Evolutionary conservation across 345 rosid genomes (phyloP), one percentile per base, ranked within the genome.

Genomic region (Eutrema heterophyllum): DNA sequence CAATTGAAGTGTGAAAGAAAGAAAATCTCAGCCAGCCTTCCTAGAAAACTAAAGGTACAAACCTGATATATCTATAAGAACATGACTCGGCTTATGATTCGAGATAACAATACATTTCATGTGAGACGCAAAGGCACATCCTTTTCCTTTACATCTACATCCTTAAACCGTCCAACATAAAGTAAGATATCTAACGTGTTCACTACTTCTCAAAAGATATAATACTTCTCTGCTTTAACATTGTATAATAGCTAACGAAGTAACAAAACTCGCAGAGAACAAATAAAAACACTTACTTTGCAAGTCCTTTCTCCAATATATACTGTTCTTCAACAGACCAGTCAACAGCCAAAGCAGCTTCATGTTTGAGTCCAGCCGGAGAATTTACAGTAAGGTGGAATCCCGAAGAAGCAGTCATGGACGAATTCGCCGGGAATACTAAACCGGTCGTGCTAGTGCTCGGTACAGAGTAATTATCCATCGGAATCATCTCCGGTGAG

Each of bases 291-390:
- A 43, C 73, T 40, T 81, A 93, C 98, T 84, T 85, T 77, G 69
- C 66, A 74, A 93, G 92, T 71, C 93, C 93, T 63, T 88, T 85
- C 64, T 93, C 96, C 82, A 93, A 77, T 66, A 79, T 81, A 70
- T 72, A 78, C 86, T 93, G 98, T 12, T 93, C 97, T 0, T 90
- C 90, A 5, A 79, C 79, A 54, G 97, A 87, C 98, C 98, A 93
- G 33, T 90, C 98, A 0, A 83, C 97, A 29, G 98, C 91, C 67
- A 90, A 79, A 26, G 86, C 84, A 0, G 92, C 64, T 27, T 90
- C 98, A 41, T 77, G 76, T 26, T 77, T 77, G 57, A 71, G 68
- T 8, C 68, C 68, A 57, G 54, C 2, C 7, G 77, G 67, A 65
- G 68, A 77, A 66, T 67, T 77, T 16, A 71, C 72, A 51, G 81